Evolutionary conservation across 257 asterid species (phyloP), one percentile per base, ranked within the genome.

Genomic region (Solanum boliviense): DNA sequence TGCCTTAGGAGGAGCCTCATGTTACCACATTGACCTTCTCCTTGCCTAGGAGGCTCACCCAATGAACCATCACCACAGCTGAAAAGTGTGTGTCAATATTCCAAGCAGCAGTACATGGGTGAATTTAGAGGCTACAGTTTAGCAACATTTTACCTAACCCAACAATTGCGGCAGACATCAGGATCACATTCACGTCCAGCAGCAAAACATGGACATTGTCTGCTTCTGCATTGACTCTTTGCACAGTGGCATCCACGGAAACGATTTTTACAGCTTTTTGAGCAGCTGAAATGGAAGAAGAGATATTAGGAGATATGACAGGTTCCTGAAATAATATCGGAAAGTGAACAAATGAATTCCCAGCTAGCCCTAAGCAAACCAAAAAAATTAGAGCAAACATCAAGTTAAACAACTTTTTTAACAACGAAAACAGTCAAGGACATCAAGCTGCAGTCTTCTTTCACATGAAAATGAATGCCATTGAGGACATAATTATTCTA

Each of bases 161-260:
- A 97, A 89, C 99, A 97, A 90, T 97, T 95, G 85, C 98, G 92
- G 94, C 99, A 97, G 90, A 97, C 99, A 92, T 97, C 99, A 13
- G 99, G 99, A 89, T 97, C 99, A 74, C 99, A 97, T 92, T 97
- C 99, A 48, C 99, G 99, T 25, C 99, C 98, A 88, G 99, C 98
- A 76, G 99, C 99, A 93, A 95, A 97, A 91, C 99, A 97, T 27
- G 99, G 99, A 84, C 99, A 97, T 90, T 95, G 99, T 85, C 99
- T 95, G 91, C 99, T 97, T 93, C 93, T 94, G 94, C 99, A 96
- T 93, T 95, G 99, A 90, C 99, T 96, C 91, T 97, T 97, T 84
- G 99, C 99, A 91, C 99, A 97, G 89, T 97, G 99, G 52, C 99
- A 97, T 89, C 99, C 99, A 93, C 99, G 91, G 89, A 97, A 97